Percentiles rank a stretch among this genome's conserved stretches.
Conservation (phyloP, 805 yeast species). For the Monosporozyma solicola region DNA sequence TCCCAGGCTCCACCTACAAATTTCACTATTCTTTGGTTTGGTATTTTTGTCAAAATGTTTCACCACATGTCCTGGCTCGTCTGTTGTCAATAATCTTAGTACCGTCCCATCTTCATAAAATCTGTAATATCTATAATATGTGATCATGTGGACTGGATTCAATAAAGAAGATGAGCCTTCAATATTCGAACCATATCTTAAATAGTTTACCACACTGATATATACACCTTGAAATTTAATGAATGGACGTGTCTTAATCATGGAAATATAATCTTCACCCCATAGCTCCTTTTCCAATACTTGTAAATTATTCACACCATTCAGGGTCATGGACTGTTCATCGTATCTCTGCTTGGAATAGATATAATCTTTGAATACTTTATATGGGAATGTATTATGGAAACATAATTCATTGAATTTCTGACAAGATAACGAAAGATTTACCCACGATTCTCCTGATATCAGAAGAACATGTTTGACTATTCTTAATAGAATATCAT, state of each 20-base stretch:
- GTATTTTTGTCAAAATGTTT: conserved; percentile 38
- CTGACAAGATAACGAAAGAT: conserved; percentile 50
- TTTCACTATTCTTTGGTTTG: conserved; percentile 31
- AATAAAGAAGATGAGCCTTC: conserved; percentile 59
- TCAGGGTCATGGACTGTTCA: conserved; percentile 33
- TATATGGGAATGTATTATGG: conserved; percentile 41
- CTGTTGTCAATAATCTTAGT: conserved; percentile 56
- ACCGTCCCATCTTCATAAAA: conserved; percentile 75
- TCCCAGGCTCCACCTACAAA: conserved; percentile 51
- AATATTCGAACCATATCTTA: conserved; percentile 70
- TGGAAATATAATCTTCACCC: conserved; percentile 31
- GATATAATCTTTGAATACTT: conserved; percentile 39
- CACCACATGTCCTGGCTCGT: conserved; percentile 63
- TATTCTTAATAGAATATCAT: conserved; percentile 48
- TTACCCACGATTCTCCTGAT: conserved; percentile 59
- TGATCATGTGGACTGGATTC: conserved; percentile 72
- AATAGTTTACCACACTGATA: conserved; percentile 75
- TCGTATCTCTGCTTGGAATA: conserved; percentile 50
- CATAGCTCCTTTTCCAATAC: conserved; percentile 33
- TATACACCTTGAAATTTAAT: conserved; percentile 76
- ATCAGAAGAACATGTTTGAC: conserved; percentile 37
- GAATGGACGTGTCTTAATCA: conserved; percentile 55
- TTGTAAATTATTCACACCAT: conserved; percentile 31
- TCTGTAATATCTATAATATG: conserved; percentile 79
- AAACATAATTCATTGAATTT: conserved; percentile 51